Evolutionary conservation across 441 rosid genomes (phyloP).

Genomic region (Arabidopsis hybrid): DNA sequence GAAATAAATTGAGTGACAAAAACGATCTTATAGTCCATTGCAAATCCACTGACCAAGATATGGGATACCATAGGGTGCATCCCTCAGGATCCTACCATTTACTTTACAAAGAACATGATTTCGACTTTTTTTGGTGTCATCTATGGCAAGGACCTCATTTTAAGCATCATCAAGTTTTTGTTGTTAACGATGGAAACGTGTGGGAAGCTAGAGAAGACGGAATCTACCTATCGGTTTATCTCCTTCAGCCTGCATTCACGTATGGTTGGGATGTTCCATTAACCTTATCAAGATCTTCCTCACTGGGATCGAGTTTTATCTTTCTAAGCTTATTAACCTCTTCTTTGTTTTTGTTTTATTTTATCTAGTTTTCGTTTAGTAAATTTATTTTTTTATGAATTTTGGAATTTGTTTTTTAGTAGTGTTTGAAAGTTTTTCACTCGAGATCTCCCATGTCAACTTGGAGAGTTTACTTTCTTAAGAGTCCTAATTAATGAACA

Average conservation of each 20-base stretch:
- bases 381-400: neutral
- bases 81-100: conserved; percentile 9
- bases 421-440: neutral
- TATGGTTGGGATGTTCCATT: conserved; percentile 23
- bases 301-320: conserved; percentile 12
- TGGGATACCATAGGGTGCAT: conserved; percentile 28
- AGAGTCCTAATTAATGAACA: too few relatives aligned
- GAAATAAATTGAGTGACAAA: conserved; percentile 1
- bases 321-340: conserved; percentile 11
- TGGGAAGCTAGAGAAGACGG: conserved; percentile 35
- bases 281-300: conserved; percentile 11
- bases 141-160: conserved; percentile 11
- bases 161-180: conserved; percentile 28
- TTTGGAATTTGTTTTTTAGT: neutral
- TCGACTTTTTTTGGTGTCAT: neutral
- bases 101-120: neutral
- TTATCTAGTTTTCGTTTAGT: neutral
- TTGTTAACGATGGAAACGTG: neutral
- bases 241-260: neutral
- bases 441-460: neutral
- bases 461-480: neutral
- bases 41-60: neutral
- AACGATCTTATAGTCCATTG: conserved; percentile 14
- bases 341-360: neutral
- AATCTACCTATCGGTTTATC: neutral